Percentiles rank a stretch among this genome's conserved stretches.
Conservation (phyloP, 2,329 filamentous ascomycete species). For the Trichoderma sp. region DNA sequence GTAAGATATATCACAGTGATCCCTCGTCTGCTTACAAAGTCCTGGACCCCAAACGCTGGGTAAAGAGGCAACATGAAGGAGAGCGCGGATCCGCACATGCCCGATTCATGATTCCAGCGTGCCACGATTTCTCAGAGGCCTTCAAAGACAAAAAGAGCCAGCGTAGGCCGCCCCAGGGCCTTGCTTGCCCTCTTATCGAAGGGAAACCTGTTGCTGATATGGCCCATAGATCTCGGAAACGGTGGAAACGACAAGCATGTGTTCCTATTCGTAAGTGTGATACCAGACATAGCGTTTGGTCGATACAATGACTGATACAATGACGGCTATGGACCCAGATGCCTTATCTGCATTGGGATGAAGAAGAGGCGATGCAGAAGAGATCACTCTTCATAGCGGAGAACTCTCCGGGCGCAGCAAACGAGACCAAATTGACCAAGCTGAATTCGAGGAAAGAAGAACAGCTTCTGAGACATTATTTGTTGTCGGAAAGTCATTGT, state of each 20-base stretch:
- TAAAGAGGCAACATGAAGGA: neutral
- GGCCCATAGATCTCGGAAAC: neutral
- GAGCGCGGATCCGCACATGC: neutral
- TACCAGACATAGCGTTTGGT: too few species aligned
- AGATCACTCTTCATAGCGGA: neutral
- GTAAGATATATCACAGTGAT: neutral
- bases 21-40: neutral
- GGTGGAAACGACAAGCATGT: neutral
- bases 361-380: neutral
- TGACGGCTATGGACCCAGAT: neutral
- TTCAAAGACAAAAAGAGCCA: neutral
- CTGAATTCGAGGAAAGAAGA: neutral
- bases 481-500: fast-evolving
- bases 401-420: neutral
- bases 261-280: neutral
- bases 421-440: too few species aligned
- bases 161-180: too few species aligned
- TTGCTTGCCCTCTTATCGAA: too few species aligned
- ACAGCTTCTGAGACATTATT: neutral
- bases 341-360: constrained; percentile 12
- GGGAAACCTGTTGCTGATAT: neutral
- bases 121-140: neutral
- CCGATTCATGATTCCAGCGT: constrained; percentile 9
- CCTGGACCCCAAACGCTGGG: neutral
- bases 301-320: too few species aligned